These are phyloP conservation scores for Cystofilobasidium ferigula DNA, from an alignment of 768 basidiomycete species.

Conservation along the genomic window DNA sequence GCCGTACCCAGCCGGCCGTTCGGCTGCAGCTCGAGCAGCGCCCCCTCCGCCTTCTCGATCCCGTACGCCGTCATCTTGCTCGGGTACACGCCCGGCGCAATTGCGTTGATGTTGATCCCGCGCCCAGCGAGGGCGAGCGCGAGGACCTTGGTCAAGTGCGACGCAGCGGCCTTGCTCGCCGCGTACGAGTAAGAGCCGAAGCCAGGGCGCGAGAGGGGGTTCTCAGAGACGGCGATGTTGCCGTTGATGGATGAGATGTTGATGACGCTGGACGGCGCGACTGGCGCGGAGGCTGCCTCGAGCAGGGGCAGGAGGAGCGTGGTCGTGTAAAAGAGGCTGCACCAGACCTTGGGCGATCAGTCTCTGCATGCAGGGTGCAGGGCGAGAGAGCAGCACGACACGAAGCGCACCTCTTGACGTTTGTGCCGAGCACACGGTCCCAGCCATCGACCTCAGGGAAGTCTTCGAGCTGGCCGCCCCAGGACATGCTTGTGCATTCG, in stretches of 20 bases:
- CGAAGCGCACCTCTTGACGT: conserved; percentile 54
- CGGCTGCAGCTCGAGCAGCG: conserved; percentile 45
- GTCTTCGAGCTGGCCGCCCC: conserved; percentile 60
- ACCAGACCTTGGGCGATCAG: not conserved
- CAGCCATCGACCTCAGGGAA: conserved; percentile 72
- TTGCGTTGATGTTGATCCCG: conserved; percentile 70
- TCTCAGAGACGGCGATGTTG: conserved; percentile 47
- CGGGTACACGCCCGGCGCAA: conserved; percentile 69
- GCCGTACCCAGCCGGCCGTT: conserved; percentile 40
- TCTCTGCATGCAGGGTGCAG: not conserved
- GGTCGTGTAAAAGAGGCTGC: conserved; percentile 61
- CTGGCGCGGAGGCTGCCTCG: not conserved
- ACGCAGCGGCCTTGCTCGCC: conserved; percentile 75
- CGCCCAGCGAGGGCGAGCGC: conserved; percentile 53
- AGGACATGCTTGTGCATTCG: conserved; percentile 66
- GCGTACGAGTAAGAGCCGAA: conserved; percentile 69
- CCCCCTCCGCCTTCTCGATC: conserved; percentile 47
- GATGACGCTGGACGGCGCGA: conserved; percentile 44
- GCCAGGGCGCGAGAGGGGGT: conserved; percentile 46
- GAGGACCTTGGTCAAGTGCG: conserved; percentile 64
- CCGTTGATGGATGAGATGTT: conserved; percentile 68
- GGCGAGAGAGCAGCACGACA: not conserved
- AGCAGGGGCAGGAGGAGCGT: conserved; percentile 12
- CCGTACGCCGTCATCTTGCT: conserved; percentile 75
- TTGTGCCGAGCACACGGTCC: conserved; percentile 71